A percentile compares a stretch with the other conserved stretches of the same genome.
phyloP scores from a whole-genome alignment of 1,139 yeast species.

The Yamadazyma membranifaciens region DNA sequence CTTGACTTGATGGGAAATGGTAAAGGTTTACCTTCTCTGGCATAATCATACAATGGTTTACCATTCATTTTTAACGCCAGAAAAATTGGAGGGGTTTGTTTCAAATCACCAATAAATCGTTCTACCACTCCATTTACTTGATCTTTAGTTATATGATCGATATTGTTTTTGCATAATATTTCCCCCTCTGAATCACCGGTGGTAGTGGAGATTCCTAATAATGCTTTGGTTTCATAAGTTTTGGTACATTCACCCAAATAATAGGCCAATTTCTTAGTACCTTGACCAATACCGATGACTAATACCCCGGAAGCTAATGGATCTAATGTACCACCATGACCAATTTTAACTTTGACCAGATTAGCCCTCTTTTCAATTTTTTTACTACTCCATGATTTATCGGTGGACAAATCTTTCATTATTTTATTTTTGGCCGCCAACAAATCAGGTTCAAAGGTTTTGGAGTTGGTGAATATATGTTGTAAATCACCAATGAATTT shows the following conservation, averaged over 20 bases:
- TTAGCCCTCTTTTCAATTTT: slow-evolving; percentile 46
- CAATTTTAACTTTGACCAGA: slow-evolving; percentile 75
- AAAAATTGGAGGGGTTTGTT: slow-evolving; percentile 93
- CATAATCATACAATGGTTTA: slow-evolving; percentile 90
- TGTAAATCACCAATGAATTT: slow-evolving; percentile 68
- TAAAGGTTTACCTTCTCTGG: slow-evolving; percentile 81
- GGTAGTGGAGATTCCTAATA: slow-evolving; percentile 88
- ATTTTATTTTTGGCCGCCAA: slow-evolving; percentile 34
- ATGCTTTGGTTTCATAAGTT: slow-evolving; percentile 78
- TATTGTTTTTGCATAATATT: slow-evolving; percentile 56
- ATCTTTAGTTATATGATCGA: slow-evolving; percentile 58
- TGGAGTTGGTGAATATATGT: slow-evolving; percentile 57
- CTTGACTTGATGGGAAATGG: slow-evolving; percentile 81
- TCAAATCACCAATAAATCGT: slow-evolving; percentile 72
- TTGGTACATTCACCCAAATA: slow-evolving; percentile 73
- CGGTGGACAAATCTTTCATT: slow-evolving; percentile 38
- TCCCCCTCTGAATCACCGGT: slow-evolving; percentile 95
- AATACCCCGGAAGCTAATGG: slow-evolving; percentile 93
- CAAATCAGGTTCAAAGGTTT: slow-evolving; percentile 57
- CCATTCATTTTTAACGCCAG: slow-evolving; percentile 96
- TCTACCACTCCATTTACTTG: slow-evolving; percentile 48
- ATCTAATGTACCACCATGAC: slow-evolving; percentile 98
- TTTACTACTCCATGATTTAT: slow-evolving; percentile 45
- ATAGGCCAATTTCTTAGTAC: slow-evolving; percentile 76
- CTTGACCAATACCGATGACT: slow-evolving; percentile 86